A percentile compares a stretch with the other conserved stretches of the same genome.
Conservation (phyloP, 192 early-diverging fungal species). For the Linderina pennispora region DNA sequence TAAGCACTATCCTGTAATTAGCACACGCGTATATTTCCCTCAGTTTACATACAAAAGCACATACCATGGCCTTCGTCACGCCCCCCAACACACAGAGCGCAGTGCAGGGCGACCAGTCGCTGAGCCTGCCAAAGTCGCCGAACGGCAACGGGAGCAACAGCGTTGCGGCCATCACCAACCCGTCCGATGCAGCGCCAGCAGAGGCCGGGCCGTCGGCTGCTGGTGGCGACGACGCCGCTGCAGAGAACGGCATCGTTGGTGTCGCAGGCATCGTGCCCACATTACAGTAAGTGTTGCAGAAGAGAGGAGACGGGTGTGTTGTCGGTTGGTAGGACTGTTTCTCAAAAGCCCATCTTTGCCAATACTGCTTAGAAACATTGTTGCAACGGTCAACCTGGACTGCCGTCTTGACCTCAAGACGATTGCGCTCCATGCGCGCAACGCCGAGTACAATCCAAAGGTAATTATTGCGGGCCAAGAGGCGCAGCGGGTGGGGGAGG, state of each 20-base stretch:
- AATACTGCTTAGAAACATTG: slow-evolving; percentile 74
- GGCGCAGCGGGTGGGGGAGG: too few species aligned
- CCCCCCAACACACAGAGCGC: slow-evolving; percentile 21
- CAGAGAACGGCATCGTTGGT: slow-evolving; percentile 9
- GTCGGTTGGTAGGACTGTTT: not conserved
- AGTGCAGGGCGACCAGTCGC: slow-evolving; percentile 7
- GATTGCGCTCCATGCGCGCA: slow-evolving; percentile 98
- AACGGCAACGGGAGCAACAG: slow-evolving; percentile 1
- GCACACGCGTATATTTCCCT: not conserved
- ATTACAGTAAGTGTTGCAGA: slow-evolving; percentile 25
- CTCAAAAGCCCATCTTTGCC: not conserved
- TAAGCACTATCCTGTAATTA: not conserved
- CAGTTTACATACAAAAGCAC: not conserved
- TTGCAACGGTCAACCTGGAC: slow-evolving; percentile 98
- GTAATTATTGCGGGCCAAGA: slow-evolving; percentile 49
- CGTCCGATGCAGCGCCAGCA: not conserved
- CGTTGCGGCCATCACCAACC: not conserved
- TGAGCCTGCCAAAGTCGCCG: slow-evolving; percentile 16
- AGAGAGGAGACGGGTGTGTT: too few species aligned
- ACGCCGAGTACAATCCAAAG: slow-evolving; percentile 99
- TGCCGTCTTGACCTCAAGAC: slow-evolving; percentile 96
- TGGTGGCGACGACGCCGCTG: not conserved
- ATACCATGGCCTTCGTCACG: slow-evolving; percentile 37
- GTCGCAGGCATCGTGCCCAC: slow-evolving; percentile 45
- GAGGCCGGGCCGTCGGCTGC: not conserved